Conservation (phyloP, 768 basidiomycete species). For the Lyophyllum shimeji region DNA sequence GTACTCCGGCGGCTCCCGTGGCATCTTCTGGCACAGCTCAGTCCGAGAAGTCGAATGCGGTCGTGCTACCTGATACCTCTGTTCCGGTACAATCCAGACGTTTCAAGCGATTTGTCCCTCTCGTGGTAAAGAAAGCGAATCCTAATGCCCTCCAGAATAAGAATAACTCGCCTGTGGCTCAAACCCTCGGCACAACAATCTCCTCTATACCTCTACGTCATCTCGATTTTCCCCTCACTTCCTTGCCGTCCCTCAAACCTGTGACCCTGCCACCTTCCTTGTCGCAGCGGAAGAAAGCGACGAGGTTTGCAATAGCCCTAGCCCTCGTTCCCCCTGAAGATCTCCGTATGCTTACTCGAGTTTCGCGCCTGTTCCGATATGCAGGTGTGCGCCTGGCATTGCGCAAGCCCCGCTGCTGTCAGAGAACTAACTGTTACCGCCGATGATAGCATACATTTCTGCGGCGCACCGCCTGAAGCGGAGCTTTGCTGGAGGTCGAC, state of each 20-base stretch:
- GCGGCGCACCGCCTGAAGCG: slow-evolving; percentile 48
- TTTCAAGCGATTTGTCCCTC: slow-evolving; percentile 32
- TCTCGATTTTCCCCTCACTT: slow-evolving; percentile 33
- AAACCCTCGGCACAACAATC: neutral
- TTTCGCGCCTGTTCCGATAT: slow-evolving; percentile 63
- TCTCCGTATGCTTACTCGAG: slow-evolving; percentile 44
- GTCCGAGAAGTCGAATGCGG: neutral
- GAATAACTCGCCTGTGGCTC: neutral
- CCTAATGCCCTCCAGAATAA: neutral
- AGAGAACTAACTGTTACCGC: slow-evolving; percentile 4
- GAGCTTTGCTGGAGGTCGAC: slow-evolving; percentile 50
- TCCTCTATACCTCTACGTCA: slow-evolving; percentile 9
- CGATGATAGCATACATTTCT: slow-evolving; percentile 57
- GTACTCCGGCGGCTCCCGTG: neutral
- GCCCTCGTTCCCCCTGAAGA: slow-evolving; percentile 45
- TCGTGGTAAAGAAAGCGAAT: slow-evolving; percentile 14
- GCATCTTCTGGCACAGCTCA: neutral
- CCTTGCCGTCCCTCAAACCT: slow-evolving; percentile 27
- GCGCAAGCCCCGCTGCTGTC: slow-evolving; percentile 2
- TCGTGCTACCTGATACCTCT: neutral
- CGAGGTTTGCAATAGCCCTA: slow-evolving; percentile 52
- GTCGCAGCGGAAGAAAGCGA: slow-evolving; percentile 55
- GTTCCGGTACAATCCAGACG: neutral
- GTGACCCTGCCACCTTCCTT: slow-evolving; percentile 60
- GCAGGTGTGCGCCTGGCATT: slow-evolving; percentile 43